These are phyloP conservation scores for Suhomyces guaymorum DNA, from an alignment of 1,139 yeast genomes.

Conservation along the genomic window DNA sequence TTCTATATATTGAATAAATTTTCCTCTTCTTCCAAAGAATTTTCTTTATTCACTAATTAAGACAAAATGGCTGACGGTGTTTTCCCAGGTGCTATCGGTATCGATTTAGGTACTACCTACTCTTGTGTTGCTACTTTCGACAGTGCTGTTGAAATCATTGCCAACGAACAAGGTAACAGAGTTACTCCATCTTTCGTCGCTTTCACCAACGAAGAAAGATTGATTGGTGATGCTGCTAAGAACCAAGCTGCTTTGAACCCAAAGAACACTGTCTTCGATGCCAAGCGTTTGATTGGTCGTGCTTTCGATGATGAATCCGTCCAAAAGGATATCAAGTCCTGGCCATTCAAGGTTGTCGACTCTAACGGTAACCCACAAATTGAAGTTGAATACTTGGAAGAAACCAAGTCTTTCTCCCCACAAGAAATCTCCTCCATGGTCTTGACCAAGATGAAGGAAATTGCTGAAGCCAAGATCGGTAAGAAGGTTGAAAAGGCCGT, in stretches of 20 bases:
- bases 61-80: slow-evolving; percentile 91
- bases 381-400: slow-evolving; percentile 92
- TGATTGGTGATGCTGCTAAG: slow-evolving; percentile 99
- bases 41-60: slow-evolving; percentile 19
- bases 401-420: slow-evolving; percentile 92
- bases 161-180: slow-evolving; percentile 99
- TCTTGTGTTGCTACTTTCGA: slow-evolving; percentile 97
- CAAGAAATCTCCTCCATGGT: slow-evolving; percentile 98
- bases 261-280: slow-evolving; percentile 93
- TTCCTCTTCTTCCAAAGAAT: slow-evolving; percentile 14
- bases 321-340: slow-evolving; percentile 93
- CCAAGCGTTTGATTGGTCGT: slow-evolving; percentile 97
- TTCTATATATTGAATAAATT: slow-evolving; percentile 13
- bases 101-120: slow-evolving; percentile 99
- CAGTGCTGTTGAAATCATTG: slow-evolving; percentile 91
- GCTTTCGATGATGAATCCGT: slow-evolving; percentile 87
- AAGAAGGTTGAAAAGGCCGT: slow-evolving; percentile 93
- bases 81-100: slow-evolving; percentile 99
- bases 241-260: slow-evolving; percentile 99
- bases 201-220: slow-evolving; percentile 95
- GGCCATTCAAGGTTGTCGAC: slow-evolving; percentile 95
- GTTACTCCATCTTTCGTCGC: slow-evolving; percentile 98
- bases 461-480: slow-evolving; percentile 95
- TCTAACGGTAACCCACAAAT: slow-evolving; percentile 84
- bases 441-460: slow-evolving; percentile 96